These are phyloP conservation scores for Cercospora nicotianae DNA, from an alignment of 2,329 filamentous ascomycete genomes.

Conservation along the genomic window DNA sequence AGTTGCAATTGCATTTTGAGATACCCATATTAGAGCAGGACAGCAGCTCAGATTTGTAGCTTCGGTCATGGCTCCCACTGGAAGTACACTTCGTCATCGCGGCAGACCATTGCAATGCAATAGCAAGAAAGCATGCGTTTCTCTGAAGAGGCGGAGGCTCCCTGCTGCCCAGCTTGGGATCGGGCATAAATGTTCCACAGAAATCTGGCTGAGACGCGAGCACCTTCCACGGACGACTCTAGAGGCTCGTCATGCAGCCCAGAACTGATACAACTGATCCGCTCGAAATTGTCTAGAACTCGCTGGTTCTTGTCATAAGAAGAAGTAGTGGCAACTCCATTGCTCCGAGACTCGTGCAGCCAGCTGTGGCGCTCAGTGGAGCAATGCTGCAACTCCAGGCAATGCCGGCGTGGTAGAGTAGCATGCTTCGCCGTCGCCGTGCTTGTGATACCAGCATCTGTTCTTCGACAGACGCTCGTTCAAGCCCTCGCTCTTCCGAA, in stretches of 20 bases:
- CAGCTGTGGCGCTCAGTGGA: not conserved
- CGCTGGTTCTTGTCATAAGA: too few species aligned
- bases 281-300: too few species aligned
- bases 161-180: too few species aligned
- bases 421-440: not conserved
- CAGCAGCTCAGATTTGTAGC: not conserved
- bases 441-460: conserved; percentile 5
- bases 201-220: too few species aligned
- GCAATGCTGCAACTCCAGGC: not conserved
- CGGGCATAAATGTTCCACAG: too few species aligned
- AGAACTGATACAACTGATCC: too few species aligned
- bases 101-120: not conserved
- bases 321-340: not conserved
- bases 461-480: not conserved
- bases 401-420: not conserved
- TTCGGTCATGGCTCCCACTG: not conserved
- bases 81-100: not conserved
- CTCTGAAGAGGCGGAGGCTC: not conserved
- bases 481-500: too few species aligned
- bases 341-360: not conserved
- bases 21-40: not conserved
- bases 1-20: not conserved
- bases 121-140: not conserved
- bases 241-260: too few species aligned
- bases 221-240: too few species aligned